Evolutionary conservation across 495 filamentous ascomycete genomes (phyloP).

Genomic region (Terfezia claveryi): DNA sequence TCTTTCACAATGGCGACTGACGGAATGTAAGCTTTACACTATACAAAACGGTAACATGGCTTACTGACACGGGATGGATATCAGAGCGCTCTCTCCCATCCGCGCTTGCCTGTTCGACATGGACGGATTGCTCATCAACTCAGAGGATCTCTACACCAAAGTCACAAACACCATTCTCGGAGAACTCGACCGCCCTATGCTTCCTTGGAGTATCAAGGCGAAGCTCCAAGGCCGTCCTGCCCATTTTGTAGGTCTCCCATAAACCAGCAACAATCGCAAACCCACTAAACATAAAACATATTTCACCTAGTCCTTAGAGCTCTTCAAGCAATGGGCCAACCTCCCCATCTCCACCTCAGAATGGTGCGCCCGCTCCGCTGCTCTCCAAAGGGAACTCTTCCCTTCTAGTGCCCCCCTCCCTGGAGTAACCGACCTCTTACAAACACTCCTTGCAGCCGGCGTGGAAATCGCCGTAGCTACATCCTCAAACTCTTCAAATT

Average conservation of each 20-base stretch:
- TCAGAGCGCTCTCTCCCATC: constrained; percentile 35
- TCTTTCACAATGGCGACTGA: too few species aligned
- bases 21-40: not conserved
- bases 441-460: constrained; percentile 27
- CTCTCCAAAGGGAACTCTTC: constrained; percentile 49
- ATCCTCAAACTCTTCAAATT: constrained; percentile 48
- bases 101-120: constrained; percentile 96
- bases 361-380: constrained; percentile 33
- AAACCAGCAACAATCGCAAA: not conserved
- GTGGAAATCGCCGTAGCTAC: constrained; percentile 65
- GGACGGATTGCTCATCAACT: constrained; percentile 87
- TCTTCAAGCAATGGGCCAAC: constrained; percentile 67
- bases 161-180: constrained; percentile 63
- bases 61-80: not conserved
- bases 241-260: not conserved
- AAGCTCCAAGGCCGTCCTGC: constrained; percentile 60
- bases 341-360: constrained; percentile 51
- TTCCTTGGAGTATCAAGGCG: constrained; percentile 90
- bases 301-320: constrained; percentile 25
- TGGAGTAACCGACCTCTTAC: constrained; percentile 49
- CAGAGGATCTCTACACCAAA: constrained; percentile 75
- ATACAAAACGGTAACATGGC: not conserved
- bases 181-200: constrained; percentile 42
- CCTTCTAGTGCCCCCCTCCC: constrained; percentile 51
- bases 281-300: constrained; percentile 9